Percentiles rank a stretch among this genome's conserved stretches.
These are phyloP conservation scores for Plantago elongata DNA, from an alignment of 257 asterid species.

Conservation along the genomic window DNA sequence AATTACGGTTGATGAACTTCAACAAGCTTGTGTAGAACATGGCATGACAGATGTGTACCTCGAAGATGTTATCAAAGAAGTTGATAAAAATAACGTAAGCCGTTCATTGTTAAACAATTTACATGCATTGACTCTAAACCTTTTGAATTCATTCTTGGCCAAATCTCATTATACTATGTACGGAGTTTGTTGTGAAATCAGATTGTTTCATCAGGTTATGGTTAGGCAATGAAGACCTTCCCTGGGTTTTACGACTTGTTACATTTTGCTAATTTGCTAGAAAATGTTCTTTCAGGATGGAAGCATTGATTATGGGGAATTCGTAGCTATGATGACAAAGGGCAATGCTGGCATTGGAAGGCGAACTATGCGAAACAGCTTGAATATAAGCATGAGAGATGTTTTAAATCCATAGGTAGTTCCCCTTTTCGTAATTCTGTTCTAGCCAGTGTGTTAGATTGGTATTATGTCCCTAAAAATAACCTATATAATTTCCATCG, in stretches of 20 bases:
- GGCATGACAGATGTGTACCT: slow-evolving; percentile 56
- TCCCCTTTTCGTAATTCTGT: not conserved
- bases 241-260: slow-evolving; percentile 12
- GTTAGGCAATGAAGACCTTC: slow-evolving; percentile 8
- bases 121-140: no score
- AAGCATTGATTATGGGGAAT: slow-evolving; percentile 56
- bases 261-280: slow-evolving; percentile 15
- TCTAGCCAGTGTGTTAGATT: no score
- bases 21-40: slow-evolving; percentile 77
- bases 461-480: no score
- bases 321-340: slow-evolving; percentile 63
- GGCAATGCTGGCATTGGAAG: slow-evolving; percentile 56
- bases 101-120: not conserved
- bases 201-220: slow-evolving; percentile 1
- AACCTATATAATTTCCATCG: not conserved
- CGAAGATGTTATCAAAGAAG: slow-evolving; percentile 79
- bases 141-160: no score
- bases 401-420: slow-evolving; percentile 31
- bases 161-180: no score
- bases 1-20: slow-evolving; percentile 80
- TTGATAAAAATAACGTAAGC: slow-evolving; percentile 75
- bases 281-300: slow-evolving; percentile 40
- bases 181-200: not conserved
- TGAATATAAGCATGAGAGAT: slow-evolving; percentile 60
- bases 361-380: slow-evolving; percentile 61